These are phyloP conservation scores for Selaginella moellendorffii DNA, from an alignment of 75 land plant genomes.

Conservation along the genomic window DNA sequence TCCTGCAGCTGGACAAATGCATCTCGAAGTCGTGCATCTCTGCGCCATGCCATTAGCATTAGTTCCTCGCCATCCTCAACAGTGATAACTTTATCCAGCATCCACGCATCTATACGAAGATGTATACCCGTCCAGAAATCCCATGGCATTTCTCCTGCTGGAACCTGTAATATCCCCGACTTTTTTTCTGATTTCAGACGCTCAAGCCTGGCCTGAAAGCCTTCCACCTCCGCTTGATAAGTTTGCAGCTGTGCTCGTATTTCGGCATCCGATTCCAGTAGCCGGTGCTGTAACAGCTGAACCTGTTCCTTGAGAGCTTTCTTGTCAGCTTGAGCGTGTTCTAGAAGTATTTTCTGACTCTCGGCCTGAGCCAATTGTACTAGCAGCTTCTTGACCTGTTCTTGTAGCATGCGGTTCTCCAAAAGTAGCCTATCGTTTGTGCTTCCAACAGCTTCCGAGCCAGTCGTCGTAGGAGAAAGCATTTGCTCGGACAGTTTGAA, in stretches of 20 bases:
- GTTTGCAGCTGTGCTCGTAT: conserved; percentile 43
- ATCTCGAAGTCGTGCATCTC: conserved; percentile 48
- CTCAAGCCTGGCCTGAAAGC: conserved; percentile 59
- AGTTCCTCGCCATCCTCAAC: conserved; percentile 45
- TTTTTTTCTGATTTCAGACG: conserved; percentile 46
- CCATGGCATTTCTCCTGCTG: conserved; percentile 66
- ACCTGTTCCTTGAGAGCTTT: conserved; percentile 40
- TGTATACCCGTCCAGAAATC: conserved; percentile 55
- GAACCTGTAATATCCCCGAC: conserved; percentile 24
- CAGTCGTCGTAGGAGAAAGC: no score
- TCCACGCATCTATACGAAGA: neutral
- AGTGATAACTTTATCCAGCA: neutral
- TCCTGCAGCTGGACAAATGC: conserved; percentile 42
- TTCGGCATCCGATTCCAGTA: conserved; percentile 63
- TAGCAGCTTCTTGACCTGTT: conserved; percentile 51
- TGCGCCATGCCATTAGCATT: conserved; percentile 74
- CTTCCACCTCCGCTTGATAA: conserved; percentile 56
- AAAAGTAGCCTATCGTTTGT: neutral
- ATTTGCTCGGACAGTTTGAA: conserved; percentile 23
- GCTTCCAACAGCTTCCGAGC: neutral
- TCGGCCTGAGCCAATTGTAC: conserved; percentile 42
- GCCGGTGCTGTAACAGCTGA: conserved; percentile 52
- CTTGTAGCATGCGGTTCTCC: conserved; percentile 33
- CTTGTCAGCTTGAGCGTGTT: conserved; percentile 39
- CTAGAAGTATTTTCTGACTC: conserved; percentile 37